Evolutionary conservation across 495 filamentous ascomycete species (phyloP).

Genomic region (Rhizodiscina lignyota): DNA sequence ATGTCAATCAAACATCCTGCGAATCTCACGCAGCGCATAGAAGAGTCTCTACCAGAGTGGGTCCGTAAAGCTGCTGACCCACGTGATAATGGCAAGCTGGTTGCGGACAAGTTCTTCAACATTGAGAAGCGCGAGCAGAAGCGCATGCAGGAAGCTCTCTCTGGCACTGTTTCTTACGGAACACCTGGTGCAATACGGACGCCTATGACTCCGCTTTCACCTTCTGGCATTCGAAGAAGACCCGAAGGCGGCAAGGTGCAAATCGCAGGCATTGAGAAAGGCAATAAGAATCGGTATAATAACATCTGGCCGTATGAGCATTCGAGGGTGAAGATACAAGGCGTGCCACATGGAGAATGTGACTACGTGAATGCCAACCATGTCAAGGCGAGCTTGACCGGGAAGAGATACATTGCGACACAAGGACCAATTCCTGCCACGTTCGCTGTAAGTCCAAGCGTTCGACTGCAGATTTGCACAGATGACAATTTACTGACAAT

Average conservation of each 20-base stretch:
- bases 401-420: slow-evolving; percentile 87
- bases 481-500: not conserved
- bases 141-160: slow-evolving; percentile 82
- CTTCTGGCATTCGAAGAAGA: not conserved
- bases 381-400: slow-evolving; percentile 55
- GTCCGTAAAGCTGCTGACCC: slow-evolving; percentile 47
- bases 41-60: slow-evolving; percentile 52
- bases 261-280: slow-evolving; percentile 87
- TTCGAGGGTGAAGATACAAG: slow-evolving; percentile 64
- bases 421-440: slow-evolving; percentile 89
- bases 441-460: slow-evolving; percentile 55
- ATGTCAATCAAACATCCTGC: slow-evolving; percentile 59
- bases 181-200: slow-evolving; percentile 9
- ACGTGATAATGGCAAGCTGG: slow-evolving; percentile 56
- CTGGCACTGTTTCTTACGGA: slow-evolving; percentile 36
- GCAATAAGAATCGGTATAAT: slow-evolving; percentile 89
- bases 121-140: slow-evolving; percentile 77
- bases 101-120: slow-evolving; percentile 66
- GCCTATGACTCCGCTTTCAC: slow-evolving; percentile 4
- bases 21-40: slow-evolving; percentile 27
- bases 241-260: slow-evolving; percentile 23
- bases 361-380: slow-evolving; percentile 96
- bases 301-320: slow-evolving; percentile 97
- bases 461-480: not conserved
- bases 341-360: slow-evolving; percentile 51